Conservation (phyloP, 305 asterid species). For the Stenogyne calaminthoides region DNA sequence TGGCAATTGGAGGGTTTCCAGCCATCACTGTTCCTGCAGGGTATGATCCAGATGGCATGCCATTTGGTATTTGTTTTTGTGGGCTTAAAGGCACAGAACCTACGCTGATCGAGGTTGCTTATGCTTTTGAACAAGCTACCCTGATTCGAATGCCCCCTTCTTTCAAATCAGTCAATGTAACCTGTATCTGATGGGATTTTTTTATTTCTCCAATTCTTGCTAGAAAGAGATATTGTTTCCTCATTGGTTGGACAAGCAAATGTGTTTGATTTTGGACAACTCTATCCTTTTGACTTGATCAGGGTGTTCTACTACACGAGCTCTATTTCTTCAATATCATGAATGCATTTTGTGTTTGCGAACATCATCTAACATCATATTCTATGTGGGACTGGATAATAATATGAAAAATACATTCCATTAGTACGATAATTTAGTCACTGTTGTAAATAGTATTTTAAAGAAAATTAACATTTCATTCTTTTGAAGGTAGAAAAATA, state of each 20-base stretch:
- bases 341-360: no score
- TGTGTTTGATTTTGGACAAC: background rate
- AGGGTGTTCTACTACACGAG: background rate
- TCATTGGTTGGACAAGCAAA: background rate
- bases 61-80: conserved; percentile 58
- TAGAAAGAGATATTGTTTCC: background rate
- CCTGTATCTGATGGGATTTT: background rate
- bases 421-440: background rate
- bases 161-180: conserved; percentile 20
- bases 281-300: background rate
- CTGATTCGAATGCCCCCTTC: conserved; percentile 51
- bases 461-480: background rate
- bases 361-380: no score
- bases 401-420: background rate
- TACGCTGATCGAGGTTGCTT: conserved; percentile 52
- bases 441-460: background rate
- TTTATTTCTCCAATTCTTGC: background rate
- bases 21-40: conserved; percentile 66
- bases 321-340: no score
- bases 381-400: background rate
- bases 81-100: conserved; percentile 64
- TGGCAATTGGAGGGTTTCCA: conserved; percentile 69
- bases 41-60: conserved; percentile 50
- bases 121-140: conserved; percentile 67
- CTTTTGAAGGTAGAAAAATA: background rate